Evolutionary conservation across 2,329 filamentous ascomycete genomes (phyloP), one percentile per base, ranked within the genome.

Genomic region (Thermoascus crustaceus): DNA sequence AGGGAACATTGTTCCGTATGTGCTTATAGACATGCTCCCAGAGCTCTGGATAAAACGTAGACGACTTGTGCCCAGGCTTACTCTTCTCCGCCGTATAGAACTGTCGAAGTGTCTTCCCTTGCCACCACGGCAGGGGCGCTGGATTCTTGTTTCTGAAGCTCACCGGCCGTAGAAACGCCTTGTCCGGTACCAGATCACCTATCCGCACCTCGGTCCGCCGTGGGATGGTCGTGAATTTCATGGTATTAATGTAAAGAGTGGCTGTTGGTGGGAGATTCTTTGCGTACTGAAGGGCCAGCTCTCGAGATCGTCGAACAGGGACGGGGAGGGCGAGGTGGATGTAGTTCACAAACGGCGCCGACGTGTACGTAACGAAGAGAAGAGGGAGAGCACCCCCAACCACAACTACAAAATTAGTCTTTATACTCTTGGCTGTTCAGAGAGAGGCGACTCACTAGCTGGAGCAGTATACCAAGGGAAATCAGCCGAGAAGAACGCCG

Each of bases 321-420:
- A 67, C 55, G 0, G 85, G 85, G 2, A 88, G 67, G 14, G 74
- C 72, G 32, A 91, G 63, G 57, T 83, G 76, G 40, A 91, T 70
- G 51, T 79, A 78, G 25, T 78, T 77, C 5, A 89, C 82, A 51
- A 82, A 84, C 3, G 85, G 82, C 0, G 75, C 69, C 2, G 80
- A 77, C 30, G 73, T 72, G 55, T 78, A 81, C 22, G 72, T 67
- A 14, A 85, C 69, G 49, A 79, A 75, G 22, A 76, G 38, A 48
- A 86, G 64, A 2, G 85, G 85, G 6, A 82, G 58, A 23, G 80
- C 55, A 46, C 80, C 77, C 42, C 71, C 76, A 33, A 75, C 50
- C 31, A 73, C 60, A 38, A 78, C 77, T 81, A 44, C 8, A 22
- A 8, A 24, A n/a, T n/a, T 7, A 1, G 7, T 23, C 4, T 32